Evolutionary conservation across 2,329 filamentous ascomycete species (phyloP), one percentile per base, ranked within the genome.

Genomic region (Blastomyces gilchristii): DNA sequence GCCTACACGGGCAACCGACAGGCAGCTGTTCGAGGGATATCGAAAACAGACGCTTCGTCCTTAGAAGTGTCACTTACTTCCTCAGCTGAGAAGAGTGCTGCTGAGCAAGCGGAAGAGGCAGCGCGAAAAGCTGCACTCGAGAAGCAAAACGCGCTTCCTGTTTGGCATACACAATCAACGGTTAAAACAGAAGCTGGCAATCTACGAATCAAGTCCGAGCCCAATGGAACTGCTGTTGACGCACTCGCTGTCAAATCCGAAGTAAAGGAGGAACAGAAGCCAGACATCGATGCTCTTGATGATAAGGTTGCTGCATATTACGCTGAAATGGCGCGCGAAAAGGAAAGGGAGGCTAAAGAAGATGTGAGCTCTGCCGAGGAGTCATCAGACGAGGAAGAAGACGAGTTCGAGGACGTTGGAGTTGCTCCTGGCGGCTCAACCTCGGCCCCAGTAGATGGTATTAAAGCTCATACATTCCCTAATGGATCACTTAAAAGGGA

Each of bases 111-210:
- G 1, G 79, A 77, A 52, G 78, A 80, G 66, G 75, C 76, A 34
- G 75, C 77, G 49, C 76, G 77, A 63, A 81, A 80, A 66, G 76
- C 78, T 3, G 76, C 75, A 1, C 69, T 81, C 53, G 79, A 80
- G 64, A 79, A 80, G 64, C 79, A 82, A 67, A 83, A 82, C 59
- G 77, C 77, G 5, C 72, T 82, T 11, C 81, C 81, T 0, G 77
- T 80, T 18, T 83, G 81, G 81, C 79, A 82, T 66, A 82, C 79
- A 8, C 76, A 79, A 59, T 80, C 78, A 50, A 81, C 79, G 0
- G 79, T 81, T 28, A 64, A 60, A n/a, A 65, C 67, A 14, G 64
- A 64, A 47, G 53, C 64, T 28, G 62, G 47, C 16, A 66, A 66
- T 43, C 11, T 66, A 16, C 39, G 54, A 22, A 57, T 64, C 11